These are phyloP conservation scores for Eleusine indica DNA, from an alignment of 176 grass and related monocot species.

Conservation along the genomic window DNA sequence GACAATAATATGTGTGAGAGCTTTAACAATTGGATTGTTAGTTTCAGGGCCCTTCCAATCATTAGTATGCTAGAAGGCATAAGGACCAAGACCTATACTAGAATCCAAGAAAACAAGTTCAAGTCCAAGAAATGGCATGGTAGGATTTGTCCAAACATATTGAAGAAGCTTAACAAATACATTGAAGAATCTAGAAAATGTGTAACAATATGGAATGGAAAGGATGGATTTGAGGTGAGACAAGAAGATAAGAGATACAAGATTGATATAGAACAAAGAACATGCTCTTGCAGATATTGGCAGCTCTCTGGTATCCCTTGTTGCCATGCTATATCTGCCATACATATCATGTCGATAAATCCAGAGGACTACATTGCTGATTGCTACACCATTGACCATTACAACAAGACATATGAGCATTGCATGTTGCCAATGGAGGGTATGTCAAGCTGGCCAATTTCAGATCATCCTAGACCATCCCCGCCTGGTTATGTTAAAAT, in stretches of 20 bases:
- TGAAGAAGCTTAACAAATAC: no score
- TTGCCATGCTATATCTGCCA: conserved; percentile 2
- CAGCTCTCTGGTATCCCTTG: neutral
- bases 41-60: no score
- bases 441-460: conserved; percentile 8
- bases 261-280: neutral
- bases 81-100: neutral
- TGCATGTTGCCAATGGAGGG: neutral
- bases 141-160: neutral
- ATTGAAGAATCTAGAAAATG: no score
- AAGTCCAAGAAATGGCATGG: neutral
- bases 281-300: neutral
- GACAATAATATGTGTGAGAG: no score
- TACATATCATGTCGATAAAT: no score
- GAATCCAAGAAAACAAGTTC: neutral
- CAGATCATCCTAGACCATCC: neutral
- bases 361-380: neutral
- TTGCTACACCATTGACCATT: neutral
- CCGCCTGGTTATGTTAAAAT: neutral
- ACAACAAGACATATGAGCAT: neutral
- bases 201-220: no score
- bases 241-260: neutral
- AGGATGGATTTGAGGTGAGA: no score
- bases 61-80: no score
- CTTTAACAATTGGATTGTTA: neutral